phyloP scores from a whole-genome alignment of 2,329 filamentous ascomycete species.

The Nemania abortiva region DNA sequence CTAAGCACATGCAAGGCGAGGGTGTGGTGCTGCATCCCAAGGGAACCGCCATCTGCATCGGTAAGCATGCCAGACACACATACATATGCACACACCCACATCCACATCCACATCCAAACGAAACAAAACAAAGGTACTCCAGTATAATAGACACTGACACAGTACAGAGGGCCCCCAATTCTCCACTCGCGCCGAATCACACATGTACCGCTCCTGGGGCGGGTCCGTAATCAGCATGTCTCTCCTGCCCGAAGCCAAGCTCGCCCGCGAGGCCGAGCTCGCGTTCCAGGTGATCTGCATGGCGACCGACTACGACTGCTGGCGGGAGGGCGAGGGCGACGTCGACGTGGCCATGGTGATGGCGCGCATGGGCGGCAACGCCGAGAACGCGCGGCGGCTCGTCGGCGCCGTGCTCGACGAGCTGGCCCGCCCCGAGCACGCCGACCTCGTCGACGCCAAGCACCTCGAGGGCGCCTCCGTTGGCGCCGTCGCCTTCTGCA shows the following conservation, averaged over 20 bases:
- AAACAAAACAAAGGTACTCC: not conserved
- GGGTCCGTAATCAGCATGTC: conserved; percentile 99
- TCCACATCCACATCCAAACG: not conserved
- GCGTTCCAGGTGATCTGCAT: conserved; percentile 99
- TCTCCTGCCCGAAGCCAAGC: conserved; percentile 92
- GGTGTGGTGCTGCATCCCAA: conserved; percentile 86
- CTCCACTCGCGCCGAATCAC: conserved; percentile 93
- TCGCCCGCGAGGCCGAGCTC: conserved; percentile 95
- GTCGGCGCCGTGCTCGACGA: conserved; percentile 90
- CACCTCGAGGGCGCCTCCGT: conserved; percentile 82
- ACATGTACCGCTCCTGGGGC: conserved; percentile 95
- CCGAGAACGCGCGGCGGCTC: conserved; percentile 85
- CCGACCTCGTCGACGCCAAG: conserved; percentile 80
- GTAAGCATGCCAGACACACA: conserved; percentile 58
- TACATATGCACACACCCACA: not conserved
- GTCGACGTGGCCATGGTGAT: conserved; percentile 98
- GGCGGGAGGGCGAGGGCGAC: conserved; percentile 74
- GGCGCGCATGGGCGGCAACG: conserved; percentile 94
- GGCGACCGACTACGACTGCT: conserved; percentile 99
- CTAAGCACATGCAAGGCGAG: conserved; percentile 80
- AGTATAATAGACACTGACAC: not conserved
- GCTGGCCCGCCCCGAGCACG: conserved; percentile 78
- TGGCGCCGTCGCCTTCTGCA: conserved; percentile 85
- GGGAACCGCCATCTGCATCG: conserved; percentile 92
- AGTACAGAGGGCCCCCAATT: conserved; percentile 94